A percentile compares a stretch with the other conserved stretches of the same genome.
Conservation (phyloP, 257 asterid species). For the Scutellaria galericulata region DNA sequence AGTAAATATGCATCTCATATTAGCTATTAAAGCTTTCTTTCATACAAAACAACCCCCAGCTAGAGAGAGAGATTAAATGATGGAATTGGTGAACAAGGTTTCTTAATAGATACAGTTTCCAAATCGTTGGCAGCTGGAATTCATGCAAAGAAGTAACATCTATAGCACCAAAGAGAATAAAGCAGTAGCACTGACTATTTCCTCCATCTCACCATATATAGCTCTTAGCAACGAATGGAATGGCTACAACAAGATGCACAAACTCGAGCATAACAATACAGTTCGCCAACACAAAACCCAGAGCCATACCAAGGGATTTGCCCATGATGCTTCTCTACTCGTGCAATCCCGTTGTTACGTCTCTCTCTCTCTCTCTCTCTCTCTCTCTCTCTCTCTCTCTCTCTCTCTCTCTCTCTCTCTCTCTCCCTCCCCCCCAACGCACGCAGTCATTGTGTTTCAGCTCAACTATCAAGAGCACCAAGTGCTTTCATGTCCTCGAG, state of each 20-base stretch:
- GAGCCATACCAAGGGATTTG: slow-evolving; percentile 25
- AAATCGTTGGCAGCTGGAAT: slow-evolving; percentile 11
- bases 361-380: background rate
- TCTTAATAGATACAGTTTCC: slow-evolving; percentile 20
- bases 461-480: slow-evolving; percentile 80
- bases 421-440: background rate
- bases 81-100: background rate
- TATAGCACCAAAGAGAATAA: background rate
- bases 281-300: slow-evolving; percentile 3
- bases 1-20: too few relatives aligned
- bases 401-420: too few relatives aligned
- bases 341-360: background rate
- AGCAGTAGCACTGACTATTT: background rate
- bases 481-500: slow-evolving; percentile 95
- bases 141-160: slow-evolving; percentile 18
- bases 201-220: background rate
- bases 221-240: background rate
- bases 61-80: background rate
- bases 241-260: slow-evolving; percentile 18
- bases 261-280: background rate
- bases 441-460: slow-evolving; percentile 1
- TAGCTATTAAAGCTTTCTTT: too few relatives aligned
- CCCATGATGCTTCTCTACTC: slow-evolving; percentile 11
- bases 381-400: background rate
- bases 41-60: too few relatives aligned